Evolutionary conservation across 371 early-diverging fungal species (phyloP), one percentile per base, ranked within the genome.

Genomic region (Saksenaea oblongispora): DNA sequence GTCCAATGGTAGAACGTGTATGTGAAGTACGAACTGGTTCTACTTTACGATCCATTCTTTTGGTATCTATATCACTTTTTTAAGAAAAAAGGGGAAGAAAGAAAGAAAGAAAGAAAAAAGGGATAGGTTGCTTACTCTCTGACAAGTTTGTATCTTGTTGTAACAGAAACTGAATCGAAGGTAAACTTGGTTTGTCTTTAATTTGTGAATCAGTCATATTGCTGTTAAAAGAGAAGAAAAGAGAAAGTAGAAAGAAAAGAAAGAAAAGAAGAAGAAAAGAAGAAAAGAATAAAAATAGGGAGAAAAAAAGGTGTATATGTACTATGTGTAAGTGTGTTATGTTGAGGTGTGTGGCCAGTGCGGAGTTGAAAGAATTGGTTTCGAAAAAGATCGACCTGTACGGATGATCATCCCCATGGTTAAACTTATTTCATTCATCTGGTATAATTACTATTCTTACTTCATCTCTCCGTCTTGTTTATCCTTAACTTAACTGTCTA

Each of bases 161-260:
- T 34, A 62, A 44, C 13, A 62, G 39, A 18, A 34, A 56, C 24
- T 62, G 63, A 18, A 62, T 62, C 26, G 63, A 56, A 26, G 63
- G 63, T 44, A 62, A 37, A 41, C 56, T 41, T 5, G 42, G 42
- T 17, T 41, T 56, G 31, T 56, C 54, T n/a, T n/a, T 27, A 28
- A 14, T 55, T 26, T 55, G 31, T 56, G 34, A 31, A 18, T 56
- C 26, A 10, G 56, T 17, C 56, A 22, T 34, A n/a, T n/a, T n/a
- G n/a, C n/a, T n/a, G n/a, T n/a, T n/a, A 14, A 15, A 17, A 26
- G 3, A 56, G 28, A 34, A 17, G 18, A 28, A 15, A 56, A 56
- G 22, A 17, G n/a, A 36, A 39, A 22, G 18, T 24, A 60, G 3
- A 47, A 34, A 51, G 18, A 10, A 28, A 28, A 42, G 34, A 27